Conservation (phyloP, 768 basidiomycete species). For the Lactifluus volemus region DNA sequence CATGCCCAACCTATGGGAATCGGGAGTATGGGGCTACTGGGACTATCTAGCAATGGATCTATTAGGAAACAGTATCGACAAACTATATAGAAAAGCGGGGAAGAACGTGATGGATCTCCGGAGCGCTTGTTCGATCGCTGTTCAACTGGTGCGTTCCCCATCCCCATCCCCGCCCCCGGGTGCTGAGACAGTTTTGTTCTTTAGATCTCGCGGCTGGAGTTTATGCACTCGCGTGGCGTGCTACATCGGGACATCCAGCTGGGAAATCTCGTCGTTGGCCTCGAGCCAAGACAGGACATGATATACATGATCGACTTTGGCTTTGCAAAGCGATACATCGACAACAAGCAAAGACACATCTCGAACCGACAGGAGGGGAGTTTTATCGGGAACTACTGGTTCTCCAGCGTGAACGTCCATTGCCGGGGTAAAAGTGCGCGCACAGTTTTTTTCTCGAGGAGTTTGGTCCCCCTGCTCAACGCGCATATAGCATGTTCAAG, state of each 20-base stretch:
- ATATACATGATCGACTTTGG: slow-evolving; percentile 86
- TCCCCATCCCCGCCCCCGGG: background rate
- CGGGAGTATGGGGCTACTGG: slow-evolving; percentile 27
- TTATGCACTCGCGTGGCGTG: slow-evolving; percentile 67
- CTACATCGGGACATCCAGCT: slow-evolving; percentile 75
- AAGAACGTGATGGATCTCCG: slow-evolving; percentile 58
- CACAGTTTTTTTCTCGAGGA: background rate
- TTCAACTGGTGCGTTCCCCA: slow-evolving; percentile 54
- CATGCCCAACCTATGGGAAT: slow-evolving; percentile 64
- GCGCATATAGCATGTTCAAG: slow-evolving; percentile 57
- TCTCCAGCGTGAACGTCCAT: slow-evolving; percentile 69
- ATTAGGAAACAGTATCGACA: slow-evolving; percentile 62
- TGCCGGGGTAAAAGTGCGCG: slow-evolving; percentile 60
- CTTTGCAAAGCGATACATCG: slow-evolving; percentile 72
- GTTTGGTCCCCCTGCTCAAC: background rate
- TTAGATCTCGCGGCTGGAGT: slow-evolving; percentile 63
- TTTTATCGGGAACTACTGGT: slow-evolving; percentile 83
- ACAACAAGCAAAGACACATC: slow-evolving; percentile 55
- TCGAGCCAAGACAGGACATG: slow-evolving; percentile 44
- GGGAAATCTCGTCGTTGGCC: slow-evolving; percentile 65
- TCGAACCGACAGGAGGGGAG: slow-evolving; percentile 58
- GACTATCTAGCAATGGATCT: slow-evolving; percentile 63
- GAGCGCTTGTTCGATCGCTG: slow-evolving; percentile 64
- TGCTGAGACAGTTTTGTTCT: background rate
- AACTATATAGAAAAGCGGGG: slow-evolving; percentile 44